Evolutionary conservation across 352 stramenopile species (phyloP).

Genomic region (Pythium apleroticum): DNA sequence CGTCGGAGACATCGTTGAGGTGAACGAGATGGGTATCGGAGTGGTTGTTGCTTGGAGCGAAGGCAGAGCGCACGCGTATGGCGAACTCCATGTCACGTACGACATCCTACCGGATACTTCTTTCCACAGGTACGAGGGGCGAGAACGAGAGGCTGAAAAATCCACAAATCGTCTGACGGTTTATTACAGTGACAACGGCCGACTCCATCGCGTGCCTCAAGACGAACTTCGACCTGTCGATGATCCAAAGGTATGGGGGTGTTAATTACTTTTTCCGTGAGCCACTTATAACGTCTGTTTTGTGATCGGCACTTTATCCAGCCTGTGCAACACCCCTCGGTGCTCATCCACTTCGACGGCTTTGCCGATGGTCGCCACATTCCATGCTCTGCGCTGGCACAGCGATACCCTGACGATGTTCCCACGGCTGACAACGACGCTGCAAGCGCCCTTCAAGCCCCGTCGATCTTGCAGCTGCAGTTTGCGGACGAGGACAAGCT

Average conservation of each 20-base stretch:
- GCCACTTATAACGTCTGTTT: not conserved
- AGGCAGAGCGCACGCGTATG: constrained; percentile 35
- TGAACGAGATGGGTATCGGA: constrained; percentile 48
- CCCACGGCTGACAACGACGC: not conserved
- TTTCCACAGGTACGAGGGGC: constrained; percentile 38
- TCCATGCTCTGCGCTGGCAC: constrained; percentile 59
- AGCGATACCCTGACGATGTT: constrained; percentile 59
- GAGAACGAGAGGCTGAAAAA: not conserved
- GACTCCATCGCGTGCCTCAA: constrained; percentile 60
- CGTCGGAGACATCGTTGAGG: constrained; percentile 70
- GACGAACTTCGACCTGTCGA: constrained; percentile 44
- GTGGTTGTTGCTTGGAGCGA: constrained; percentile 67
- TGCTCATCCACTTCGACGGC: constrained; percentile 80
- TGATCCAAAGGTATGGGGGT: constrained; percentile 37
- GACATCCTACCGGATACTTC: constrained; percentile 66
- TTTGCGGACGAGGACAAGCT: constrained; percentile 64
- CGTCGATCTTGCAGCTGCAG: constrained; percentile 78
- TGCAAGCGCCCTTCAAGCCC: constrained; percentile 19
- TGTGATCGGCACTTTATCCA: constrained; percentile 14
- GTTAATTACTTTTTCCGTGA: not conserved
- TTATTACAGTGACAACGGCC: constrained; percentile 41
- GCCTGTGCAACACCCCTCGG: constrained; percentile 56
- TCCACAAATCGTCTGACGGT: not conserved
- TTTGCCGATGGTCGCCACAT: constrained; percentile 61
- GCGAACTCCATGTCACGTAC: constrained; percentile 55